Evolutionary conservation across 1,139 yeast species (phyloP).

Genomic region (Hyphopichia wangnamkhiaoensis): DNA sequence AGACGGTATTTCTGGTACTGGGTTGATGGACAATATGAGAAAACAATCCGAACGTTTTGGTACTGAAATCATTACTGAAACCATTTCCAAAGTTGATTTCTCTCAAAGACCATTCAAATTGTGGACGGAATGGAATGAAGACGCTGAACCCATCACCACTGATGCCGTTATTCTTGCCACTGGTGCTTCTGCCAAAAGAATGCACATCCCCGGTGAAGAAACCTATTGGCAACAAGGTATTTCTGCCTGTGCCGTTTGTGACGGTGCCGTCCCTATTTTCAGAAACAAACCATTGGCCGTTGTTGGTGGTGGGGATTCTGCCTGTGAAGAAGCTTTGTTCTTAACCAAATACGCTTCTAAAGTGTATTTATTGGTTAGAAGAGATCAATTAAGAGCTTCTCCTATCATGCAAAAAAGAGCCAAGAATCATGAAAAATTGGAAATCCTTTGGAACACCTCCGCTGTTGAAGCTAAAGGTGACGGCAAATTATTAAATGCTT

Average conservation of each 20-base stretch:
- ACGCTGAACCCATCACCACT: slow-evolving; percentile 82
- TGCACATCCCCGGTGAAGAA: slow-evolving; percentile 94
- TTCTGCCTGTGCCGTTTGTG: slow-evolving; percentile 99
- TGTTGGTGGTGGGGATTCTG: slow-evolving; percentile 98
- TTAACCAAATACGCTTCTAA: slow-evolving; percentile 96
- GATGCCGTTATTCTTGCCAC: slow-evolving; percentile 94
- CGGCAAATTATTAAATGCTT: slow-evolving; percentile 68
- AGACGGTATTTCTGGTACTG: slow-evolving; percentile 83
- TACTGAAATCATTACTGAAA: slow-evolving; percentile 90
- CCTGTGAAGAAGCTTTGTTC: slow-evolving; percentile 97
- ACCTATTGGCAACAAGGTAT: slow-evolving; percentile 98
- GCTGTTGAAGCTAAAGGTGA: slow-evolving; percentile 90
- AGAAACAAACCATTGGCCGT: slow-evolving; percentile 97
- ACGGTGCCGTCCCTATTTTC: slow-evolving; percentile 98
- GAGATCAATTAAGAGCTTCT: slow-evolving; percentile 91
- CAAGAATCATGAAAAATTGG: slow-evolving; percentile 78
- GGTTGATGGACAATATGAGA: slow-evolving; percentile 92
- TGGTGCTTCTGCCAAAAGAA: slow-evolving; percentile 96
- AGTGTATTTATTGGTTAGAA: slow-evolving; percentile 89
- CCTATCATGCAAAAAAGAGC: slow-evolving; percentile 96
- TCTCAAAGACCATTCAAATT: slow-evolving; percentile 87
- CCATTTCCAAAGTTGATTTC: slow-evolving; percentile 87
- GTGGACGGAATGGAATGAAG: slow-evolving; percentile 95
- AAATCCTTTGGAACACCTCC: slow-evolving; percentile 84
- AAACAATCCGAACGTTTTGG: slow-evolving; percentile 86